Evolutionary conservation across 2,329 filamentous ascomycete species (phyloP).

Genomic region (Penicillium digitatum): DNA sequence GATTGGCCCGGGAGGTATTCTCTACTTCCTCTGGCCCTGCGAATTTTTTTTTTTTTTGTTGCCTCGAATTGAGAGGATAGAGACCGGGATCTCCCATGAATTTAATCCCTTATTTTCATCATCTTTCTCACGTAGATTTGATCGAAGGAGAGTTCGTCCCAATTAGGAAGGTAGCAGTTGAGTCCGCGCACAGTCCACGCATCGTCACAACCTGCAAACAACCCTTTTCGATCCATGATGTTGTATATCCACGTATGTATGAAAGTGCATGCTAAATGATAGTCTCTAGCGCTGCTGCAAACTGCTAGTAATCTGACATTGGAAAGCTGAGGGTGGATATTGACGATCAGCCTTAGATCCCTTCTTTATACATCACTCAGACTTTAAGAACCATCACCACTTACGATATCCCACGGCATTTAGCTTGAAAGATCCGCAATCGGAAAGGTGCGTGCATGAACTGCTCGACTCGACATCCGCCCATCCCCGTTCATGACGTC

Average conservation of each 20-base stretch:
- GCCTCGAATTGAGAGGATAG: neutral
- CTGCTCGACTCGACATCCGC: neutral
- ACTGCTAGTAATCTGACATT: neutral
- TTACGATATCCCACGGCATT: neutral
- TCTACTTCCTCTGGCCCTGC: neutral
- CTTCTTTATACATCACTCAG: neutral
- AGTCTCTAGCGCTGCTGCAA: neutral
- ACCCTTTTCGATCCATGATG: neutral
- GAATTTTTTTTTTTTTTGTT: neutral
- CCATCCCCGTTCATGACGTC: slow-evolving; percentile 33
- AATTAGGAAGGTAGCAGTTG: slow-evolving; percentile 1
- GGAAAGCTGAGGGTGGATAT: slow-evolving; percentile 5
- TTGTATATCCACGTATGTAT: neutral
- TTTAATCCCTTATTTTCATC: slow-evolving; percentile 1
- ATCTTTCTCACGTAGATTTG: neutral
- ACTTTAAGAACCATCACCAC: neutral
- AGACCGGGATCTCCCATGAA: neutral
- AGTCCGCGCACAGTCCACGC: neutral
- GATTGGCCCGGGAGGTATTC: neutral
- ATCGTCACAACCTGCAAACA: no score
- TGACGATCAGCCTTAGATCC: slow-evolving; percentile 7
- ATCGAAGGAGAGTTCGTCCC: neutral
- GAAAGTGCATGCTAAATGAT: neutral
- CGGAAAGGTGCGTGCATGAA: neutral
- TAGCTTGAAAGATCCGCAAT: neutral